Evolutionary conservation across 805 yeast species (phyloP), one percentile per base, ranked within the genome.

Genomic region (Metschnikowia kofuensis): DNA sequence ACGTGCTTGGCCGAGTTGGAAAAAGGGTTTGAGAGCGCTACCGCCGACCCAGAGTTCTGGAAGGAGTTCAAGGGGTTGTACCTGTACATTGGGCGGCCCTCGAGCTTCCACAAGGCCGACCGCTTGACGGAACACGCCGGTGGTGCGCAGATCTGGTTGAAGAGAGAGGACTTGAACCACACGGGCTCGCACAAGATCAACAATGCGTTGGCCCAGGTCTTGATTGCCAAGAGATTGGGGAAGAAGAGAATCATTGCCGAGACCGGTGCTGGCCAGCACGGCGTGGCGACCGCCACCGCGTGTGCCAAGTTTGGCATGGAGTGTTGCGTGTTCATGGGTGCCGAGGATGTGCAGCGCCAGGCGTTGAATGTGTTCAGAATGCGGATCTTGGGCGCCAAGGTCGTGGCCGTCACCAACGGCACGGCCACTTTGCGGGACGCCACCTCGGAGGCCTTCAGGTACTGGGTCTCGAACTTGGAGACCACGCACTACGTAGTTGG

Each of bases 311-410:
- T 94, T 60, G 99, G 99, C 45, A 68, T 94, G 70, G 81, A 87
- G 66, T 94, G 99, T 76, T 89, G 89, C 13, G 96, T 94, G 34
- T 92, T 82, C 64, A 94, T 94, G 99, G 99, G 99, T 54, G 98
- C 98, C 40, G 99, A 94, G 72, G 99, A 94, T 74, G 96, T 89
- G 39, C 86, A 97, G 69, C 88, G 99, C 72, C 99, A 94, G 78
- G 97, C 99, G 12, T 77, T 94, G 57, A 94, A 94, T 63, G 99
- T 94, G 36, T 94, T 94, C 79, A 83, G 99, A 76, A 94, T 94
- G 96, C 80, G 89, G 69, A 85, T 94, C 42, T 76, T 94, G 53
- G 99, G 99, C 59, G 99, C 99, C 37, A 85, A 87, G 47, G 99
- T 94, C 50, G 82, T 92, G 54, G 85, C 97, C 32, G 97, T 94